Evolutionary conservation across 371 early-diverging fungal species (phyloP).

Genomic region (Lichtheimia ramosa): DNA sequence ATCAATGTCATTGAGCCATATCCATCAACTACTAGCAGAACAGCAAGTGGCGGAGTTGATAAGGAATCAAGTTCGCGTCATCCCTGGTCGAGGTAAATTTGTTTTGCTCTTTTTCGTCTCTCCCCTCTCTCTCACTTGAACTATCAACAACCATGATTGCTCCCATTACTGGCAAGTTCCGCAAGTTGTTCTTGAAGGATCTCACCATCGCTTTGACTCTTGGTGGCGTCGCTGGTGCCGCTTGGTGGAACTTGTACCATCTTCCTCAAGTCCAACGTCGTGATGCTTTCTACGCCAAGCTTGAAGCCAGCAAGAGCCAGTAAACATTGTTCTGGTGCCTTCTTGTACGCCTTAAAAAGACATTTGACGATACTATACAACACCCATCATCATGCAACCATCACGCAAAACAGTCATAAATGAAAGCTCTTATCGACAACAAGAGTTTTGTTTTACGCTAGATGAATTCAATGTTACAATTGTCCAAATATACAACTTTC

Average conservation of each 20-base stretch:
- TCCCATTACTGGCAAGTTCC: conserved; percentile 59
- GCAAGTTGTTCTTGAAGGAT: conserved; percentile 45
- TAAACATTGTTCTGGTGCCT: background rate
- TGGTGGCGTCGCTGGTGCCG: conserved; percentile 45
- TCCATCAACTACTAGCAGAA: no score
- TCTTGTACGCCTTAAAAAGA: background rate
- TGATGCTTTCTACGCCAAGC: conserved; percentile 54
- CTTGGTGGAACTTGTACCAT: conserved; percentile 50
- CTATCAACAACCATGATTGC: conserved; percentile 34
- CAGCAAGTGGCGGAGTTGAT: no score
- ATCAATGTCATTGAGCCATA: no score
- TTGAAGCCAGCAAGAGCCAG: conserved; percentile 52
- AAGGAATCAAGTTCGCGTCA: no score
- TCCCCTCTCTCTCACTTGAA: background rate
- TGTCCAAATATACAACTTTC: no score
- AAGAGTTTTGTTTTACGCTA: no score
- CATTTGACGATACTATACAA: no score
- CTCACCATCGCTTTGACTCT: conserved; percentile 36
- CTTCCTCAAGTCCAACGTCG: conserved; percentile 37
- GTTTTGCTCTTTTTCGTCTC: background rate
- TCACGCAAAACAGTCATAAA: no score
- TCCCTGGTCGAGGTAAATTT: no score
- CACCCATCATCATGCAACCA: no score
- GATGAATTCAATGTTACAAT: no score
- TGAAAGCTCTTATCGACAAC: no score